Evolutionary conservation across 768 basidiomycete species (phyloP).

Genomic region (Hygrocybe punicea): DNA sequence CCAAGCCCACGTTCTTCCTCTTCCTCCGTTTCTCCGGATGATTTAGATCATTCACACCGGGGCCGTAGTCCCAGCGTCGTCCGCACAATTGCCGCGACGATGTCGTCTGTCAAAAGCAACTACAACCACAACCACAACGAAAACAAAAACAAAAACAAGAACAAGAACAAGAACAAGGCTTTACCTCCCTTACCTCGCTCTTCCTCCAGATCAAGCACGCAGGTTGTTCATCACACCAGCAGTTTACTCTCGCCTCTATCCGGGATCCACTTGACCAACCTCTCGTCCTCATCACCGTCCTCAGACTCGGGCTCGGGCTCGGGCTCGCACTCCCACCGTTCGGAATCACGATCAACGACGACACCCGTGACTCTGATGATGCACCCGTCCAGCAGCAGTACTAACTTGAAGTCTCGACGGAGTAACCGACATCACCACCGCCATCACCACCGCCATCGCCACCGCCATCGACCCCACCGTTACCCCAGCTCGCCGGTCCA

Average conservation of each 20-base stretch:
- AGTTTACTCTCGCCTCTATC: conserved; percentile 31
- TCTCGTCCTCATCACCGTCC: too few relatives aligned
- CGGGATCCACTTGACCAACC: conserved; percentile 49
- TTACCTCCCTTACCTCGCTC: not conserved
- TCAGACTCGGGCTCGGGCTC: too few relatives aligned
- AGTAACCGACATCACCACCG: too few relatives aligned
- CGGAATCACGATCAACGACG: too few relatives aligned
- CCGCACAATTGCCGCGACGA: not conserved
- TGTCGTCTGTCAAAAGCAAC: too few relatives aligned
- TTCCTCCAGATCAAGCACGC: not conserved
- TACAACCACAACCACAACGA: too few relatives aligned
- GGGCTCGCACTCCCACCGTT: too few relatives aligned
- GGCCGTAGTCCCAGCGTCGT: not conserved
- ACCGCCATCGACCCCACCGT: too few relatives aligned
- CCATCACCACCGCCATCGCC: too few relatives aligned
- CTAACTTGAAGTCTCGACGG: not conserved
- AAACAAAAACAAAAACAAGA: too few relatives aligned
- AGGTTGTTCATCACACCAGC: too few relatives aligned
- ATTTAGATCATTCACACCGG: not conserved
- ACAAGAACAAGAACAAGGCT: not conserved
- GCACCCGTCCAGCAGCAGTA: conserved; percentile 49
- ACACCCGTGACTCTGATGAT: not conserved
- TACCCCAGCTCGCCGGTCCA: too few relatives aligned
- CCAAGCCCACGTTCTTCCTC: not conserved
- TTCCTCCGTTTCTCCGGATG: not conserved